These are phyloP conservation scores for Nitzschia sp. DNA, from an alignment of 108 stramenopile species.

Conservation along the genomic window DNA sequence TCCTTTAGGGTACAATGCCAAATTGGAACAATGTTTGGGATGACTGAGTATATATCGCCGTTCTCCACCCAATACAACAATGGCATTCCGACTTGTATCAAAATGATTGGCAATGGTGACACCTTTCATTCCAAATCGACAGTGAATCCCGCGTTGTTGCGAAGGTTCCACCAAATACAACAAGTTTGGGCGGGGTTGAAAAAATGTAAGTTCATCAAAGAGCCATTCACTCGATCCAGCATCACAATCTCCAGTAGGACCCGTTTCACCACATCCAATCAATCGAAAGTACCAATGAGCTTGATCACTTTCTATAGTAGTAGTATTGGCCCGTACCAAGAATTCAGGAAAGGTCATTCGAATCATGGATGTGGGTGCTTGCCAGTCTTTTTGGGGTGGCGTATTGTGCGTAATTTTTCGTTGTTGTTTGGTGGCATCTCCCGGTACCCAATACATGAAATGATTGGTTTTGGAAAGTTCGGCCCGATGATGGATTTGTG, in stretches of 20 bases:
- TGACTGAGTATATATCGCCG: slow-evolving; percentile 89
- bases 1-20: slow-evolving; percentile 70
- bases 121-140: slow-evolving; percentile 93
- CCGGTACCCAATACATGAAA: slow-evolving; percentile 93
- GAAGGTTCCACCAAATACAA: slow-evolving; percentile 34
- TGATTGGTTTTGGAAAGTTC: slow-evolving; percentile 91
- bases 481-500: slow-evolving; percentile 48
- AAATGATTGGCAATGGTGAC: slow-evolving; percentile 88
- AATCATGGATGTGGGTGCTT: slow-evolving; percentile 76
- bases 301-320: slow-evolving; percentile 44
- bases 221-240: slow-evolving; percentile 71
- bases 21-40: slow-evolving; percentile 75
- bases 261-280: slow-evolving; percentile 78
- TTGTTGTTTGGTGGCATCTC: not conserved
- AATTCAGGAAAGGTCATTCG: slow-evolving; percentile 87
- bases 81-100: slow-evolving; percentile 89
- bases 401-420: slow-evolving; percentile 5
- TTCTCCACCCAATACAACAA: slow-evolving; percentile 75
- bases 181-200: slow-evolving; percentile 55
- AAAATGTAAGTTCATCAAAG: slow-evolving; percentile 91
- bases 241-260: slow-evolving; percentile 58
- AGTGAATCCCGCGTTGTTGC: slow-evolving; percentile 83
- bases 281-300: slow-evolving; percentile 94
- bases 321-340: slow-evolving; percentile 77
- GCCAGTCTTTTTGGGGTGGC: slow-evolving; percentile 49